Evolutionary conservation across 2,329 filamentous ascomycete species (phyloP), one percentile per base, ranked within the genome.

Genomic region (Amauroascus niger): DNA sequence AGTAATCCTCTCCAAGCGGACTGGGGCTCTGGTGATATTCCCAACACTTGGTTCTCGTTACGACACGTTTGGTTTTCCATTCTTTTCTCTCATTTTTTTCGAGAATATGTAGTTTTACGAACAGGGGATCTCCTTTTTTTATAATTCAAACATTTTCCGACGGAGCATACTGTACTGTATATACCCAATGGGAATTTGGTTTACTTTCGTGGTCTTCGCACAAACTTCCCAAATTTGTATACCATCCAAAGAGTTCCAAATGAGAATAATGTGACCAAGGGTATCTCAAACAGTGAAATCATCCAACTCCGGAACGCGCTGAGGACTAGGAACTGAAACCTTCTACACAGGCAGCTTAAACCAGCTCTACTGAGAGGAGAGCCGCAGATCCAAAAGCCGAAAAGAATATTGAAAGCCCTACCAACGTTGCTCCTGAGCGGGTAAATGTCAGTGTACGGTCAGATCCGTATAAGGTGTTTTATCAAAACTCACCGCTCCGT

Each of bases 171-270:
- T 32, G 48, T 50, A 33, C 40, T 50, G 48, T 50, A 50, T 50
- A 50, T 50, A 49, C 33, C 41, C 33, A 30, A 50, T 50, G 48
- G 48, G 26, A 49, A 50, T 50, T 43, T 50, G 48, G 48, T 39
- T 32, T 41, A 32, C 41, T 33, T n/a, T 32, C 26, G 40, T 49
- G 24, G 40, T 33, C 16, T 22, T 22, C 16, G 18, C 18, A 24
- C 7, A 4, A 24, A 24, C 20, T 11, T 43, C 37, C 33, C 13
- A 6, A 39, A 26, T 49, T 22, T 47, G 46, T n/a, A n/a, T n/a
- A n/a, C 6, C 32, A 35, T 8, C 32, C 32, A 20, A 39, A 39
- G 35, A 39, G 33, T 30, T n/a, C n/a, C n/a, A n/a, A n/a, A n/a
- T n/a, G n/a, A n/a, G n/a, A n/a, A n/a, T n/a, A n/a, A n/a, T n/a